phyloP scores from a whole-genome alignment of 257 asterid genomes.

The Ehretia macrophylla region DNA sequence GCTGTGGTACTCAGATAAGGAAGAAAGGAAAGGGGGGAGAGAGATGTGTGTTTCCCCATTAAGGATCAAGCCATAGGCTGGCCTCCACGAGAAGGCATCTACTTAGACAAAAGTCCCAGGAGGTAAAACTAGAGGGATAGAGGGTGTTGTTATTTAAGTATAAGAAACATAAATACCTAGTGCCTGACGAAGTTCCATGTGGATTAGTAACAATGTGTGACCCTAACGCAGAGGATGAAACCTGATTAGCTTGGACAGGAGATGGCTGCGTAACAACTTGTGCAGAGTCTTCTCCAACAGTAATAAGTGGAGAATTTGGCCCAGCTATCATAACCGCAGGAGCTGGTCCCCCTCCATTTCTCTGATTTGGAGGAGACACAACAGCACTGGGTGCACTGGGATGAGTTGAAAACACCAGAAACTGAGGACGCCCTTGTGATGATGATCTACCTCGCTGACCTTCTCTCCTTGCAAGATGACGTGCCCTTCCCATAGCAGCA shows the following conservation, averaged over 20 bases:
- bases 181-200: slow-evolving; percentile 36
- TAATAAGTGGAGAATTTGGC: slow-evolving; percentile 39
- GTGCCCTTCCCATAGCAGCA: slow-evolving; percentile 93
- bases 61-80: no score
- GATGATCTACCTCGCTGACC: slow-evolving; percentile 69
- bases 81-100: no score
- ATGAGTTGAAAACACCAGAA: slow-evolving; percentile 66
- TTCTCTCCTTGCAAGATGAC: slow-evolving; percentile 78
- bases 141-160: background rate
- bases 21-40: no score
- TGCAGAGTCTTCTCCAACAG: slow-evolving; percentile 52
- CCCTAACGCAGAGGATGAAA: slow-evolving; percentile 36
- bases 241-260: slow-evolving; percentile 41
- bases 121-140: background rate
- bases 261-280: slow-evolving; percentile 31
- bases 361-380: slow-evolving; percentile 30
- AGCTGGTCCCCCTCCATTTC: slow-evolving; percentile 37
- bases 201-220: slow-evolving; percentile 41
- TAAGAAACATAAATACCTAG: slow-evolving; percentile 36
- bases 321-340: slow-evolving; percentile 36
- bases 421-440: slow-evolving; percentile 72
- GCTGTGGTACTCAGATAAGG: background rate
- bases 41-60: no score
- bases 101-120: no score
- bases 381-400: slow-evolving; percentile 44